Conservation (phyloP, 805 yeast species). For the Clavispora carvajalis region DNA sequence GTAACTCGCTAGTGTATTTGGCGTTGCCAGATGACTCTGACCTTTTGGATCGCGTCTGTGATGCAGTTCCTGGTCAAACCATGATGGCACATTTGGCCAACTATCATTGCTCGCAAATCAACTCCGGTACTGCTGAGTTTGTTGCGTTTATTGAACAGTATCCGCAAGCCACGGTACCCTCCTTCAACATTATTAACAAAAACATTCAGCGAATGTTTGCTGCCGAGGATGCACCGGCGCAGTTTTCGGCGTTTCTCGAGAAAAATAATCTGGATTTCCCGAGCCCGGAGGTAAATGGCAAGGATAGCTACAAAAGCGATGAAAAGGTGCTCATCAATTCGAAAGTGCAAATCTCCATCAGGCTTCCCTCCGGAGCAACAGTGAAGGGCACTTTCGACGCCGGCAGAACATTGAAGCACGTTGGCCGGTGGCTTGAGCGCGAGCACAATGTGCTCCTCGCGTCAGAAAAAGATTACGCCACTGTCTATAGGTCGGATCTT, state of each 20-base stretch:
- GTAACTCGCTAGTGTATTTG: neutral
- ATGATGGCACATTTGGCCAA: neutral
- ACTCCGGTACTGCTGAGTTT: conserved; percentile 16
- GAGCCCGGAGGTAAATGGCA: too few species aligned
- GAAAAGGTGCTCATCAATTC: too few species aligned
- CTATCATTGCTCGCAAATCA: conserved; percentile 17
- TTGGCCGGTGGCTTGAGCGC: conserved; percentile 14
- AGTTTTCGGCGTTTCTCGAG: neutral
- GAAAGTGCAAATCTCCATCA: conserved; percentile 8
- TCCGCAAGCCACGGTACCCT: conserved; percentile 47
- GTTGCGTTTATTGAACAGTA: conserved; percentile 49
- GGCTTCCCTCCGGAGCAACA: conserved; percentile 11
- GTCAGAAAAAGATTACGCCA: conserved; percentile 8
- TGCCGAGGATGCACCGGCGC: neutral
- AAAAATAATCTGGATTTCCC: neutral
- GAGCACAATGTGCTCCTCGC: conserved; percentile 8
- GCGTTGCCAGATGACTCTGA: neutral
- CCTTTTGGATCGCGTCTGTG: neutral
- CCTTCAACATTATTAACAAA: conserved; percentile 45
- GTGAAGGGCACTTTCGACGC: conserved; percentile 7
- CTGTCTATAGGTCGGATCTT: conserved; percentile 2
- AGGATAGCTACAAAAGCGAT: too few species aligned
- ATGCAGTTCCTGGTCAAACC: neutral
- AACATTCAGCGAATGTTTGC: neutral
- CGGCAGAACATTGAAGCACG: conserved; percentile 9